phyloP scores from a whole-genome alignment of 257 asterid genomes.

The Osmanthus fragrans region DNA sequence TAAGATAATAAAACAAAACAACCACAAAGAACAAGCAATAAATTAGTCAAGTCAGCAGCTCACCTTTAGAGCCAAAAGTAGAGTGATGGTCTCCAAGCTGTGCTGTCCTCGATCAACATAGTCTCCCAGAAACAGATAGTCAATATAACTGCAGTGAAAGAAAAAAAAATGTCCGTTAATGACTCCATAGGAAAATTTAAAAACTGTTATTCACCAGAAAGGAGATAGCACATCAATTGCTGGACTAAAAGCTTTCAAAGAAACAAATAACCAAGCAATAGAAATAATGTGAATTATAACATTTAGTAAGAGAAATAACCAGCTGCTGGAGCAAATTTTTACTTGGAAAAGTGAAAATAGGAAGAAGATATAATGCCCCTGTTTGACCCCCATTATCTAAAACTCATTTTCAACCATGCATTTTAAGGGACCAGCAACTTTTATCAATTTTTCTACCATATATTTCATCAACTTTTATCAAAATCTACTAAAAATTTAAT shows the following conservation, averaged over 20 bases:
- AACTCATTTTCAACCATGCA: no score
- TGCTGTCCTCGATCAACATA: constrained; percentile 99
- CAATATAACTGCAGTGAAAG: constrained; percentile 77
- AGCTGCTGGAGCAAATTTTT: background rate
- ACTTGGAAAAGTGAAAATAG: background rate
- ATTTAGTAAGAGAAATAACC: background rate
- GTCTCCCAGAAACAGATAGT: constrained; percentile 96
- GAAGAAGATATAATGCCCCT: background rate
- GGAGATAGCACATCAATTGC: background rate
- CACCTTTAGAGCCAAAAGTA: constrained; percentile 96
- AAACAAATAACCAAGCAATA: background rate
- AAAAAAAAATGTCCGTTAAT: constrained; percentile 9
- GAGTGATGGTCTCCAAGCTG: constrained; percentile 98
- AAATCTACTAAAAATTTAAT: no score
- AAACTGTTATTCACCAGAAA: constrained; percentile 10
- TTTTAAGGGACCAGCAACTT: no score
- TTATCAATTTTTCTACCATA: no score
- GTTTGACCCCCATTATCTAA: no score
- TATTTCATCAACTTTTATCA: no score
- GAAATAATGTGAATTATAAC: background rate
- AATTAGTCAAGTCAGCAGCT: constrained; percentile 20
- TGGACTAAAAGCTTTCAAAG: background rate
- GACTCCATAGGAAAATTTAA: background rate
- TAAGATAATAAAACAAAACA: background rate
- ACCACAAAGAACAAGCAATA: background rate